A percentile compares a stretch with the other conserved stretches of the same genome.
Evolutionary conservation across 352 stramenopile genomes (phyloP).

Genomic region (Phytophthora aleatoria): DNA sequence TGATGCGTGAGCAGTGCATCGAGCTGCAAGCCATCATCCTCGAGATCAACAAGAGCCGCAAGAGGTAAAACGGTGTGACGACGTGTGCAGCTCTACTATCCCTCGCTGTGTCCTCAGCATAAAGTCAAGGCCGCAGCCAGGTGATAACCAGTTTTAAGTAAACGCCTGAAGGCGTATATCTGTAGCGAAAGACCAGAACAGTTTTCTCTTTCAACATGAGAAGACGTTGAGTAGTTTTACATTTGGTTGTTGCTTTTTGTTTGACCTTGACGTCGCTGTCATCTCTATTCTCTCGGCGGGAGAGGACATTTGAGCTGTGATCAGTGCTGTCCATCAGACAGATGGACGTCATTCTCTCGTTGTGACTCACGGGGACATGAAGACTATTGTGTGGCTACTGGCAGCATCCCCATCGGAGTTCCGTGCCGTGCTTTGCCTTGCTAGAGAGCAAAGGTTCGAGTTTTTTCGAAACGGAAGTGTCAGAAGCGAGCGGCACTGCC

Average conservation of each 20-base stretch:
- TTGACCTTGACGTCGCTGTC: conserved; percentile 5
- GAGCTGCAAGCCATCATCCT: conserved; percentile 88
- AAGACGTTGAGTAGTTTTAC: conserved; percentile 26
- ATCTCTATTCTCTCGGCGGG: background rate
- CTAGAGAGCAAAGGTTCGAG: conserved; percentile 5
- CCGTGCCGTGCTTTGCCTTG: conserved; percentile 17
- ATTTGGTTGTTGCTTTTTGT: background rate
- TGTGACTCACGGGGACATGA: conserved; percentile 29
- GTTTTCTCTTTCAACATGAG: conserved; percentile 36
- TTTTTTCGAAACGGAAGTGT: conserved; percentile 20
- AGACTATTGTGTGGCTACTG: conserved; percentile 16
- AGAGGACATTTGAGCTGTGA: conserved; percentile 5
- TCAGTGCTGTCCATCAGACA: conserved; percentile 14
- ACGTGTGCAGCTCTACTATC: conserved; percentile 3
- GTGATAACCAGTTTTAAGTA: conserved; percentile 34
- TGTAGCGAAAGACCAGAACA: conserved; percentile 33
- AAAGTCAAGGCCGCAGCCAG: conserved; percentile 4
- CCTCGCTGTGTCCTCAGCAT: conserved; percentile 8
- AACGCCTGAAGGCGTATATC: conserved; percentile 40
- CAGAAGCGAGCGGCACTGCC: conserved; percentile 15
- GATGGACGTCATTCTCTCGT: conserved; percentile 14
- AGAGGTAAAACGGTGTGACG: conserved; percentile 56
- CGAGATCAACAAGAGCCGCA: conserved; percentile 90
- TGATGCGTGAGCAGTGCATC: conserved; percentile 90
- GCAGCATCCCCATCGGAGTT: conserved; percentile 22